A percentile compares a stretch with the other conserved stretches of the same genome.
Conservation (phyloP, 2,329 filamentous ascomycete species). For the Colletotrichum sp. region DNA sequence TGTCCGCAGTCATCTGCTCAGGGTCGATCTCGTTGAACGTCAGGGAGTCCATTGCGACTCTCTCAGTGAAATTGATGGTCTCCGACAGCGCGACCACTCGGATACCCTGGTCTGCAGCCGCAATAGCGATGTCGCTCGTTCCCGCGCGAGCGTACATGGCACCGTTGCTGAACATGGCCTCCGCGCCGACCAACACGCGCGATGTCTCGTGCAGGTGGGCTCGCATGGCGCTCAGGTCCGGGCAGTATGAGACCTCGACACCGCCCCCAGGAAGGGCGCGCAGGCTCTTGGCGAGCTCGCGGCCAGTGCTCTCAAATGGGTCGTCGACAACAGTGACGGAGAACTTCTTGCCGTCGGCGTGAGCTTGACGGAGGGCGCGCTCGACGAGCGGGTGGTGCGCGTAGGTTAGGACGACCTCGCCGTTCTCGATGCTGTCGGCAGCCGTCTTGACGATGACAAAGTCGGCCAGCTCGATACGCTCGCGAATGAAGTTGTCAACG, state of each 20-base stretch:
- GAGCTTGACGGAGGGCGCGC: slow-evolving; percentile 77
- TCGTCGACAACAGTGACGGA: slow-evolving; percentile 85
- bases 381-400: slow-evolving; percentile 87
- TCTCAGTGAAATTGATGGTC: slow-evolving; percentile 88
- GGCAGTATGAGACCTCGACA: slow-evolving; percentile 80
- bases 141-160: slow-evolving; percentile 87
- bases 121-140: slow-evolving; percentile 85
- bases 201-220: slow-evolving; percentile 72
- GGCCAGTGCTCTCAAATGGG: slow-evolving; percentile 57
- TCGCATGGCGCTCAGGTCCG: slow-evolving; percentile 76
- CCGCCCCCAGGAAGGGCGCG: slow-evolving; percentile 51
- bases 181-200: slow-evolving; percentile 86
- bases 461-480: slow-evolving; percentile 87
- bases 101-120: slow-evolving; percentile 75
- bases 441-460: slow-evolving; percentile 83
- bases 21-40: slow-evolving; percentile 91
- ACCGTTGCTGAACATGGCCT: slow-evolving; percentile 96
- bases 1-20: slow-evolving; percentile 65
- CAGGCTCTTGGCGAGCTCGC: slow-evolving; percentile 72
- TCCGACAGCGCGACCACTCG: slow-evolving; percentile 92
- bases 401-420: slow-evolving; percentile 86
- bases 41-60: slow-evolving; percentile 89
- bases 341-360: slow-evolving; percentile 74
- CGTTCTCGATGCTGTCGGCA: slow-evolving; percentile 75
- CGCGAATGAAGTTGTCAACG: slow-evolving; percentile 89